Base-by-base conservation (phyloP, 2,329 filamentous ascomycete species). In the Microsporum canis region DNA sequence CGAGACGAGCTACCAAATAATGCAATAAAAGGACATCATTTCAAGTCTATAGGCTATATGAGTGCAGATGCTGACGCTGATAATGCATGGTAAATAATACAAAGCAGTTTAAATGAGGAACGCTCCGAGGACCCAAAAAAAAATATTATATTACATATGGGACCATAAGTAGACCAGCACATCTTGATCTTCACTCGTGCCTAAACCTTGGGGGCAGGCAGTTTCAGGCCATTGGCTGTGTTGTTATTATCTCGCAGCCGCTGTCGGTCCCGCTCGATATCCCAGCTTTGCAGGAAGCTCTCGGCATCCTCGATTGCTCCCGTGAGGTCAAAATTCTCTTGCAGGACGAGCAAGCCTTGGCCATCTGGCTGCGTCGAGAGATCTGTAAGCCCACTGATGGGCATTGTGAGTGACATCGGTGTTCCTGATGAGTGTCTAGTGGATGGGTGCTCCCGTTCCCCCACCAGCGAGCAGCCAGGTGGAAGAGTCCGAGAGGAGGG, bases 271-370 rank as follows among this genome's bases (percentile, higher is more conserved):
- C 70, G 71, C 60, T 75, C 71, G 23, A 75, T 68, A 62, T 77
- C 74, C 65, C 75, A 77, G 61, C 72, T 76, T 58, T 76, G 72
- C n/a, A 78, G 66, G 69, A 75, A 78, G 63, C 74, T 77, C 3
- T 76, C 76, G 7, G 75, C 69, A 60, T 78, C 76, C 4, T 72
- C 72, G n/a, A 78, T 76, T 0, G 75, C 75, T 65, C 75, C 72
- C 49, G 70, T 74, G 3, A 77, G 69, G 60, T 77, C 72, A 58
- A 78, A 77, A n/a, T 68, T 71, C 7, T 76, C 72, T 8, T 65
- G 61, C 41, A 45, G n/a, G 27, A 39, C 27, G 6, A 58, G 47
- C 29, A 60, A 65, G 17, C 69, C 69, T 64, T 76, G 74, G 3
- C 72, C 71, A 60, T 75, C 72, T 59, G 73, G 66, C 14, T 67